phyloP scores from a whole-genome alignment of 2,329 filamentous ascomycete species.

The Metarhizium album region DNA sequence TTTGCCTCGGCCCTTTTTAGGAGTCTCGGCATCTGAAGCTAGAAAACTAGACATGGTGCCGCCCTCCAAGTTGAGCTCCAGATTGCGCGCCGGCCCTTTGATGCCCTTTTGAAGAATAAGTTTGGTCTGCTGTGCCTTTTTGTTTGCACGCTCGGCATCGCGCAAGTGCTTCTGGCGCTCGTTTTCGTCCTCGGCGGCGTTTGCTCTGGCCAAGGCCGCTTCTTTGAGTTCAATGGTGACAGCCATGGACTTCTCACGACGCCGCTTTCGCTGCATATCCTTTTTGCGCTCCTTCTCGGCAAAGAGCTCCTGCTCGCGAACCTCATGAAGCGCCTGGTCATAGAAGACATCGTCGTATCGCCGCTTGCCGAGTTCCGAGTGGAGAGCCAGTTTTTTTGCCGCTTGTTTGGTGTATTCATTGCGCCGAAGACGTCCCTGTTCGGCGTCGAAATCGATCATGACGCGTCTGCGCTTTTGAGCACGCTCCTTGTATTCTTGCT shows the following conservation, averaged over 20 bases:
- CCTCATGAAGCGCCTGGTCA: conserved; percentile 70
- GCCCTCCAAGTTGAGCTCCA: conserved; percentile 74
- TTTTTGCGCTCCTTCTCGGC: conserved; percentile 99
- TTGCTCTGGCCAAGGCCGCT: conserved; percentile 65
- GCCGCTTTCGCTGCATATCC: conserved; percentile 96
- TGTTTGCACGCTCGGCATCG: conserved; percentile 81
- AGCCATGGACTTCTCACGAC: conserved; percentile 91
- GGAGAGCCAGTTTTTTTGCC: conserved; percentile 53
- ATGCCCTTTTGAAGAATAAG: conserved; percentile 78
- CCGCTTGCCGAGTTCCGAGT: conserved; percentile 61
- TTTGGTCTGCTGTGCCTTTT: conserved; percentile 87
- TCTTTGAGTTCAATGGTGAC: conserved; percentile 88
- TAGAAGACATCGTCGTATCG: conserved; percentile 71
- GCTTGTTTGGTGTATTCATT: conserved; percentile 47
- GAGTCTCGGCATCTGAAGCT: conserved; percentile 46
- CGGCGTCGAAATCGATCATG: conserved; percentile 50
- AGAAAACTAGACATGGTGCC: conserved; percentile 80
- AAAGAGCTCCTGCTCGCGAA: conserved; percentile 79
- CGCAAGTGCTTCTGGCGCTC: conserved; percentile 72
- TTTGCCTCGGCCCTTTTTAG: conserved; percentile 43
- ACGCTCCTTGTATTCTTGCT: conserved; percentile 41
- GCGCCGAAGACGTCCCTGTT: conserved; percentile 52
- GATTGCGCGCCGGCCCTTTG: conserved; percentile 59
- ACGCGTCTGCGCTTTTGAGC: conserved; percentile 58
- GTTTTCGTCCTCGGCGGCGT: conserved; percentile 67